Percentiles rank a stretch among this genome's conserved stretches.
These are phyloP conservation scores for Leptographium procerum DNA, from an alignment of 2,329 filamentous ascomycete species.

Conservation along the genomic window DNA sequence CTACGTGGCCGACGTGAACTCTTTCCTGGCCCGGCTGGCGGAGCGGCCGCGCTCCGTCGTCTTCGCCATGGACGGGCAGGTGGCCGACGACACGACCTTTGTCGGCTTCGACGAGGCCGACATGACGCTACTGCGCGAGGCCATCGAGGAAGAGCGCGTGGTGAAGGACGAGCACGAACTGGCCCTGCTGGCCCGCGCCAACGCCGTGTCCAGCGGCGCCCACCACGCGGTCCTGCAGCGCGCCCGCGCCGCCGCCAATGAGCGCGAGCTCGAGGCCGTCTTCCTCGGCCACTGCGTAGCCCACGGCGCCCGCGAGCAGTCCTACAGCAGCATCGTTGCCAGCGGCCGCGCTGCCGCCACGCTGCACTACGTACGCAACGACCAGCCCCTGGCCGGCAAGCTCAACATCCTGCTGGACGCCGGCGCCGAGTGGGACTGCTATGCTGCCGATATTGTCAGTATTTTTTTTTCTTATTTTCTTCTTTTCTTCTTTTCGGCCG, in stretches of 20 bases:
- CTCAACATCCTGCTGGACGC: slow-evolving; percentile 77
- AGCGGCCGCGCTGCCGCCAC: slow-evolving; percentile 71
- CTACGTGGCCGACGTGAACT: slow-evolving; percentile 62
- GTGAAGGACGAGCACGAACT: slow-evolving; percentile 68
- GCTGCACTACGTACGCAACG: slow-evolving; percentile 77
- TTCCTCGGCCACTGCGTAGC: slow-evolving; percentile 70
- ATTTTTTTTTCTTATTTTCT: slow-evolving; percentile 23
- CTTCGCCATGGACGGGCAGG: slow-evolving; percentile 68
- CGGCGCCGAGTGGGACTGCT: slow-evolving; percentile 64
- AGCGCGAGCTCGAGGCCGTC: slow-evolving; percentile 70
- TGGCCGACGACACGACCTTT: slow-evolving; percentile 62
- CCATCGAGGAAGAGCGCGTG: slow-evolving; percentile 57
- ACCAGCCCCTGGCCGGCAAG: slow-evolving; percentile 57
- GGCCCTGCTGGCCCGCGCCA: slow-evolving; percentile 60
- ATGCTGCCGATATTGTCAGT: slow-evolving; percentile 53
- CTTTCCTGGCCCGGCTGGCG: slow-evolving; percentile 45
- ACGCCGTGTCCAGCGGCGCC: slow-evolving; percentile 55
- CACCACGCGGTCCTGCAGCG: slow-evolving; percentile 51
- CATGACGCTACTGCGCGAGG: slow-evolving; percentile 40
- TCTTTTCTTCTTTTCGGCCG: not conserved
- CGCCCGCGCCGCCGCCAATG: slow-evolving; percentile 57
- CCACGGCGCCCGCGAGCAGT: slow-evolving; percentile 67
- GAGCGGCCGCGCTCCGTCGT: slow-evolving; percentile 22
- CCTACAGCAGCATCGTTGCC: slow-evolving; percentile 80
- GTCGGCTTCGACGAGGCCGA: slow-evolving; percentile 57